Evolutionary conservation across 371 early-diverging fungal genomes (phyloP), one percentile per base, ranked within the genome.

Genomic region (Catenaria anguillulae): DNA sequence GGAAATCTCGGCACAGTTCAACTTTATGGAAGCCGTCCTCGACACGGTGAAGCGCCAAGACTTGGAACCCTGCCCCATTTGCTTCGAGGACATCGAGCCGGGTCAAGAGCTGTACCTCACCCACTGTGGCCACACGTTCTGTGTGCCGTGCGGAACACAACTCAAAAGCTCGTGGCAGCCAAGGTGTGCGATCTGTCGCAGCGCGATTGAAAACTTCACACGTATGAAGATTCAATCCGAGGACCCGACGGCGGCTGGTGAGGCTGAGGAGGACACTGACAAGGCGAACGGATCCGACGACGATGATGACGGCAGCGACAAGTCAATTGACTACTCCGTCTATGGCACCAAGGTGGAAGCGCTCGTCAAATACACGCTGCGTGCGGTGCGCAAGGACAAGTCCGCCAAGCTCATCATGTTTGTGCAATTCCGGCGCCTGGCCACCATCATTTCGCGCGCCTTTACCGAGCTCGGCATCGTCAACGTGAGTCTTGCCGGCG

Each of bases 361-460:
- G 24, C 23, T 60, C 24, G 60, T 60, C 23, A 17, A 37, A 15
- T 42, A 21, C 43, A 26, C 26, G 34, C 46, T 8, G n/a, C 33
- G 36, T 23, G 23, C 43, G 23, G 24, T 42, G 10, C 10, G 12
- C 33, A n/a, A 6, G 2, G 60, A 60, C 33, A 40, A 40, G 46
- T 19, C 33, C n/a, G 60, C 60, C 46, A 60, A 60, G 36, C 6
- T 60, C 0, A 33, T 60, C 24, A 5, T 60, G 23, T 60, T 60
- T 21, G 10, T 13, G 23, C 60, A 60, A 45, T 60, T 45, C 34
- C 33, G 43, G 23, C 42, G 34, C 33, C 52, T 60, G 23, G 26
- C 36, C 3, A 13, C 23, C 12, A 48, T 60, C 10, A 36, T 60
- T 17, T n/a, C n/a, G 10, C 17, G 23, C 21, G 46, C 60, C 19